Conservation (phyloP, 257 asterid genomes). For the Ballota nigra region DNA sequence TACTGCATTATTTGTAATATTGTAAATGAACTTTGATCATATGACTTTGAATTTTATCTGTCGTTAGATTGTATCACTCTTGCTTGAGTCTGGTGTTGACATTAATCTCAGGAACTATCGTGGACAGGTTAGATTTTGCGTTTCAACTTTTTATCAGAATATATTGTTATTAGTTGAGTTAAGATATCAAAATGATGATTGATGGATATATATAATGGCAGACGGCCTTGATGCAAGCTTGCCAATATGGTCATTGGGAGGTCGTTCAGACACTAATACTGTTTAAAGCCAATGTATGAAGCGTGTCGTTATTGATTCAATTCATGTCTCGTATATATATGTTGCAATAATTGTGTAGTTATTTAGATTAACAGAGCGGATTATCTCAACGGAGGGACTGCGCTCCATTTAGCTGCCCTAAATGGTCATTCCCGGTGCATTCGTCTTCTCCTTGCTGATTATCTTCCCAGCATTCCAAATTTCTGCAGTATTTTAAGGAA, state of each 20-base stretch:
- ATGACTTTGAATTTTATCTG: slow-evolving; percentile 19
- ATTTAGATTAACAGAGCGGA: slow-evolving; percentile 78
- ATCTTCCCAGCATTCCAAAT: slow-evolving; percentile 70
- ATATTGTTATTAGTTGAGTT: no score
- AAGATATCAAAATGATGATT: neutral
- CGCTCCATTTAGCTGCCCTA: slow-evolving; percentile 86
- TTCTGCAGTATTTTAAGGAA: slow-evolving; percentile 52
- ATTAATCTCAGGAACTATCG: slow-evolving; percentile 82
- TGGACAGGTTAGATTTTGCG: slow-evolving; percentile 59
- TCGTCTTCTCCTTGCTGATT: slow-evolving; percentile 78
- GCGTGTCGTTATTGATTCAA: slow-evolving; percentile 13
- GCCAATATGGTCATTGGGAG: slow-evolving; percentile 94
- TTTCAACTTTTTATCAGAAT: neutral
- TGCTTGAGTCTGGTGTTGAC: slow-evolving; percentile 81
- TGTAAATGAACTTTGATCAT: neutral
- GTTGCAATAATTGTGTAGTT: slow-evolving; percentile 4
- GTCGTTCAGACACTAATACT: slow-evolving; percentile 83
- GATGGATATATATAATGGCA: slow-evolving; percentile 34
- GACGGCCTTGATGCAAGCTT: slow-evolving; percentile 98
- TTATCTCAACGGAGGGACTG: slow-evolving; percentile 87
- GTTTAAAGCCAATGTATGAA: slow-evolving; percentile 73
- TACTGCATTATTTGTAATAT: neutral
- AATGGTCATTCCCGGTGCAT: slow-evolving; percentile 82
- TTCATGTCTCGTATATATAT: neutral
- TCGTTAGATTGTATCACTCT: slow-evolving; percentile 71